A percentile compares a stretch with the other conserved stretches of the same genome.
phyloP scores from a whole-genome alignment of 495 filamentous ascomycete species.

The Neurospora sp. region DNA sequence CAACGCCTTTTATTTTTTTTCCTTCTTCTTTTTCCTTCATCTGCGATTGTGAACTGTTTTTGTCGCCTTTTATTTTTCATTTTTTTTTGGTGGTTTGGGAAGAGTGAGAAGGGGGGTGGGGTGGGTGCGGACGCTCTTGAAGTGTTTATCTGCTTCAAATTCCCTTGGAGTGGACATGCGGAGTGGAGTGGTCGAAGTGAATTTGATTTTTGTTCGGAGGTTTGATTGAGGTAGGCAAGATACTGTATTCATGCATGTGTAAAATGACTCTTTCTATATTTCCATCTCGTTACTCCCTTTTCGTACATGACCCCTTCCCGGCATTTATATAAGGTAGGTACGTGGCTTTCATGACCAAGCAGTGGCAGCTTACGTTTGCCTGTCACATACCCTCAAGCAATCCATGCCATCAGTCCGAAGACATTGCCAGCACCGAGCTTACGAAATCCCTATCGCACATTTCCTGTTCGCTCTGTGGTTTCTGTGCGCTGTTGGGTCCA shows the following conservation, averaged over 20 bases:
- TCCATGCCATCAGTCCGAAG: not conserved
- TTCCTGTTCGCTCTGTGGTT: not conserved
- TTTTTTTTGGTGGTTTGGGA: not conserved
- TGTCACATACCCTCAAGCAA: not conserved
- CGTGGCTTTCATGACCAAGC: not conserved
- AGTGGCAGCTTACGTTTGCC: no score
- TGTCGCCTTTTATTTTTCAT: not conserved
- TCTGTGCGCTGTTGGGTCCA: not conserved
- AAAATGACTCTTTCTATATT: not conserved
- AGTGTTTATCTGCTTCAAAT: no score
- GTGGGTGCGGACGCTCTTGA: no score
- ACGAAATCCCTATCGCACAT: not conserved
- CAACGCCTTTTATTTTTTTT: not conserved
- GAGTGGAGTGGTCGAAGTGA: no score
- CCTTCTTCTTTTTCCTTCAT: not conserved
- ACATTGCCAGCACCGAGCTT: not conserved
- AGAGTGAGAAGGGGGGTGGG: no score
- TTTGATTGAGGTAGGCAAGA: not conserved
- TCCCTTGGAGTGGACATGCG: no score
- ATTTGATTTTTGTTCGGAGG: not conserved
- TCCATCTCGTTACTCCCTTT: not conserved
- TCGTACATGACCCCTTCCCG: not conserved
- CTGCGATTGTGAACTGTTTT: not conserved
- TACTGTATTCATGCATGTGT: not conserved
- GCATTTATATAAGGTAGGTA: not conserved